Conservation (phyloP, 768 basidiomycete genomes). For the Agrocybe pediades region DNA sequence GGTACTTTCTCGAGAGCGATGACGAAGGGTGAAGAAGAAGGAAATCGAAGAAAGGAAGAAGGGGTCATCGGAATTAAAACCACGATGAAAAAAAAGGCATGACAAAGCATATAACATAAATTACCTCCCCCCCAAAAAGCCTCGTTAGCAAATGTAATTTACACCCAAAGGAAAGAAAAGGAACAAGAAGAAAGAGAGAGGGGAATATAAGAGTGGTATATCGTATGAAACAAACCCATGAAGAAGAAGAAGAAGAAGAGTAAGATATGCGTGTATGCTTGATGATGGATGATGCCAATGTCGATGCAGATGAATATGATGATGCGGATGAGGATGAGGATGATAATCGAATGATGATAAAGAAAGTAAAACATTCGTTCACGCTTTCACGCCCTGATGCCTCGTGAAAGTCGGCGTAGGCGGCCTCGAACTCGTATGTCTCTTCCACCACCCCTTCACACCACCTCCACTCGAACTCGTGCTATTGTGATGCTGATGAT, state of each 20-base stretch:
- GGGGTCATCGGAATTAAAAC: background rate
- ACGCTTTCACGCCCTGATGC: background rate
- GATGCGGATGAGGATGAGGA: too few relatives aligned
- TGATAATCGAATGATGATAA: background rate
- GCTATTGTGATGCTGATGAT: constrained; percentile 1
- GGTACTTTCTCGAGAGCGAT: too few relatives aligned
- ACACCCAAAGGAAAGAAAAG: too few relatives aligned
- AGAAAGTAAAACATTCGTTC: too few relatives aligned
- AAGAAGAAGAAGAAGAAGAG: background rate
- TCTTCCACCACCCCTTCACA: constrained; percentile 18
- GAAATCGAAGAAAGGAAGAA: background rate
- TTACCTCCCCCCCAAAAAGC: too few relatives aligned
- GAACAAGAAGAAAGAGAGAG: too few relatives aligned
- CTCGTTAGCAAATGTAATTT: too few relatives aligned
- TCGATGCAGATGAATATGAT: too few relatives aligned
- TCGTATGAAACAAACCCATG: background rate
- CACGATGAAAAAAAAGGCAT: background rate
- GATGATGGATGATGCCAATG: too few relatives aligned
- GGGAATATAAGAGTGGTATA: background rate
- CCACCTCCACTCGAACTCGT: background rate
- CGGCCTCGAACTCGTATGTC: constrained; percentile 8
- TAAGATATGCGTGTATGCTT: too few relatives aligned
- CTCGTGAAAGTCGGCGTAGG: background rate
- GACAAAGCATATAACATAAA: background rate
- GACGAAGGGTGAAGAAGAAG: background rate